Base-by-base conservation (phyloP, 1,284 basidiomycete genomes). In the Mycosarcoma mackinlayi region DNA sequence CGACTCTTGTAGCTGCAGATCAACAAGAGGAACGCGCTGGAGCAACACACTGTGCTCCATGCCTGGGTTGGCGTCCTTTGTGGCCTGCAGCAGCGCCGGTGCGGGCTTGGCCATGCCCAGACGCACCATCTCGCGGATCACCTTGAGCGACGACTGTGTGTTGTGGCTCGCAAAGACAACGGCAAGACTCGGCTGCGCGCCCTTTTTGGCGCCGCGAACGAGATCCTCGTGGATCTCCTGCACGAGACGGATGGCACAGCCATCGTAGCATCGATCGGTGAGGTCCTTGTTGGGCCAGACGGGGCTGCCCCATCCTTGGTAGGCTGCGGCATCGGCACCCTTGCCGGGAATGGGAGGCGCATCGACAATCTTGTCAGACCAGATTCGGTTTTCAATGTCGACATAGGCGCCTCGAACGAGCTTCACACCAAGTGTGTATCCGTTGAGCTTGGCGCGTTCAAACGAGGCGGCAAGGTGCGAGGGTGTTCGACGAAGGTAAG, bases 351-450 rank as follows among this genome's bases (percentile, higher is more conserved):
- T 60, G 16, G 76, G 76, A 23, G 76, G 76, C 9, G 76, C 14
- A 21, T 66, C 65, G 42, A 78, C 75, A 31, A 63, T 66, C 49
- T 70, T 76, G 31, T 77, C 68, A 35, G 60, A 65, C 76, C 85
- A 78, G 38, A 58, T 60, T 11, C 57, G 54, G 41, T 88, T 79
- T 81, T 97, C 95, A 54, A 90, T 87, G 2, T 89, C 87, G 76
- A 94, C 91, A 83, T 97, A 98, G 2, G 94, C 94, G 0, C 94
- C 95, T 23, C 95, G 89, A 30, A 98, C 94, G 55, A 98, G 90
- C 84, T 98, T 98, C 66, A 94, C 89, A 16, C 94, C 94, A 2
- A 98, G 87, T 0, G 90, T 86, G 82, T 93, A 97, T 40, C 87
- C 86, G 73, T 89, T 85, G 42, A 82, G 83, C 65, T 88, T 86